phyloP scores from a whole-genome alignment of 768 basidiomycete genomes.

The Mycena sanguinolenta region DNA sequence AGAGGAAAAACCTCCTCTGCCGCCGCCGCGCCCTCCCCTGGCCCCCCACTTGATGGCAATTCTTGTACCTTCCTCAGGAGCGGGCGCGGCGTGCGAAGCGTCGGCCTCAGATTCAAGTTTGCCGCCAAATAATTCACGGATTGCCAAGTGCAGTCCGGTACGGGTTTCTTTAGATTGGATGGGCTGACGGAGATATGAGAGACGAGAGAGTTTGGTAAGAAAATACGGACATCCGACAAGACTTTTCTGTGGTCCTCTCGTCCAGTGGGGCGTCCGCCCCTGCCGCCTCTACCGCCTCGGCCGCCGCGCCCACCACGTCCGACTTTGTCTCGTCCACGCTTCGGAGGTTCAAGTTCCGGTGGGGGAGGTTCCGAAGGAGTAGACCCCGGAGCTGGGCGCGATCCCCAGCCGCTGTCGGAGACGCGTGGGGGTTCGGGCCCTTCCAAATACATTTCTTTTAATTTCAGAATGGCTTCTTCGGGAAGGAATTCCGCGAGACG shows the following conservation, averaged over 20 bases:
- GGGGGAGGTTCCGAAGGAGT: conserved; percentile 34
- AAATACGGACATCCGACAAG: conserved; percentile 79
- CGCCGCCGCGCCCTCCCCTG: conserved; percentile 61
- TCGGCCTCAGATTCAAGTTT: conserved; percentile 90
- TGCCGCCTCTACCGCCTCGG: conserved; percentile 59
- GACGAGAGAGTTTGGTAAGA: conserved; percentile 24
- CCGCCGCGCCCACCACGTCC: conserved; percentile 57
- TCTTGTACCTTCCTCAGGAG: conserved; percentile 75
- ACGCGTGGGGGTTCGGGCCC: conserved; percentile 83
- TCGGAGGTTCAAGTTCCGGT: conserved; percentile 44
- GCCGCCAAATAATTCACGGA: conserved; percentile 86
- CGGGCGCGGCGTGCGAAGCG: conserved; percentile 52
- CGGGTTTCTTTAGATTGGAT: conserved; percentile 86
- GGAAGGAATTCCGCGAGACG: conserved; percentile 76
- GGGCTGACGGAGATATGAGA: conserved; percentile 64
- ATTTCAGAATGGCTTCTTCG: conserved; percentile 64
- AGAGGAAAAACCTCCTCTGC: conserved; percentile 51
- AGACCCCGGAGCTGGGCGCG: conserved; percentile 49
- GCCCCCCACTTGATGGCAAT: conserved; percentile 84
- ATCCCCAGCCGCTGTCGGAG: conserved; percentile 83
- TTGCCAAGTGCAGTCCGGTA: conserved; percentile 83
- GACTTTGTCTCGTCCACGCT: conserved; percentile 53
- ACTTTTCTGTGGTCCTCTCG: conserved; percentile 82
- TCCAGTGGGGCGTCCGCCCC: conserved; percentile 51
- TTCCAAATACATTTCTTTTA: conserved; percentile 85